Evolutionary conservation across 306 rosid species (phyloP), one percentile per base, ranked within the genome.

Genomic region (Erythrophleum fordii): DNA sequence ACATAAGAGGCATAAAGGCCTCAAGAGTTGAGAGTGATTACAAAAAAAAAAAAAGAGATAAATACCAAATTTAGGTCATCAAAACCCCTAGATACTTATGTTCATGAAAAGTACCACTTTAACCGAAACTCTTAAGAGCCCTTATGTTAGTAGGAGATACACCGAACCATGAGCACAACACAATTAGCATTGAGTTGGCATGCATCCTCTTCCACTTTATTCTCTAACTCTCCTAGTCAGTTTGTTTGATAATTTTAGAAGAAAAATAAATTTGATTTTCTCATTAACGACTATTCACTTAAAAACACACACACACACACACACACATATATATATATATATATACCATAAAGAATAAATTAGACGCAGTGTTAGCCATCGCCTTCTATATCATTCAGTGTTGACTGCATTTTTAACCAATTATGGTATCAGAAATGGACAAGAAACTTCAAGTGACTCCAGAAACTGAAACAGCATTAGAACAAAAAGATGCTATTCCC

Each of bases 401-500:
- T 31, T 31, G 34, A 31, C 26, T 20, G 59, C 26, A 20, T 8
- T n/a, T 7, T 53, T 53, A 59, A 5, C 65, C 65, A 59, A 59
- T 59, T 11, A 29, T 11, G 18, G 16, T 11, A 25, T 25, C 18
- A 59, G 13, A 53, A 53, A 53, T 20, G 59, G n/a, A 59, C 35
- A 44, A 25, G 65, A 59, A 58, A 59, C 35, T 25, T 25, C 35
- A 59, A 26, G 37, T 53, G 28, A 5, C 20, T 53, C 60, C 28
- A 52, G 6, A 62, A 39, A 6, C 42, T 66, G 22, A 34, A 53
- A 45, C 44, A n/a, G n/a, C n/a, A 13, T 34, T 18, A 51, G 46
- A 58, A 60, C 61, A 34, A 80, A 26, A 66, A 26, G 28, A 58
- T 29, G 18, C 53, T 11, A 67, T 58, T 81, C 42, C 77, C 52